These are phyloP conservation scores for Pichia sp. DNA, from an alignment of 1,139 yeast genomes.

Conservation along the genomic window DNA sequence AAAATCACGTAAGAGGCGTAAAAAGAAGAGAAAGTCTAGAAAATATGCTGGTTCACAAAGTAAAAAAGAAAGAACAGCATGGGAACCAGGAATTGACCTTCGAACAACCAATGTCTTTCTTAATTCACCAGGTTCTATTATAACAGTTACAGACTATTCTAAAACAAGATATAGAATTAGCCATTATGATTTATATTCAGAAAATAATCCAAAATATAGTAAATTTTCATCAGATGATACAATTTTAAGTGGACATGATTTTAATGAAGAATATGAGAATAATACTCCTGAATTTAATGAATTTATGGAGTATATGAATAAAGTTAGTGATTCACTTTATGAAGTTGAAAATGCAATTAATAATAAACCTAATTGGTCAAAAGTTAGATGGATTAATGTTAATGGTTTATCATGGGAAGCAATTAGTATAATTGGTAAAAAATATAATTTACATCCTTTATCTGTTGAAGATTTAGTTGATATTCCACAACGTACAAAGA, in stretches of 20 bases:
- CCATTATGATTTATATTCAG: constrained; percentile 32
- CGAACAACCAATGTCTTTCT: constrained; percentile 42
- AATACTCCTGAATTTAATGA: constrained; percentile 11
- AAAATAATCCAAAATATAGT: constrained; percentile 17
- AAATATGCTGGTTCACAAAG: constrained; percentile 31
- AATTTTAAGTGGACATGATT: constrained; percentile 12
- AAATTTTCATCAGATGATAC: constrained; percentile 12
- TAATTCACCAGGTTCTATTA: constrained; percentile 32
- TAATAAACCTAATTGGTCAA: constrained; percentile 38
- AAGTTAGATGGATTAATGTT: constrained; percentile 49
- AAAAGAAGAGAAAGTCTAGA: constrained; percentile 21
- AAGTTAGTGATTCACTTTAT: constrained; percentile 22
- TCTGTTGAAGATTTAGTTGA: constrained; percentile 55
- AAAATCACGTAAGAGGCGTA: constrained; percentile 4
- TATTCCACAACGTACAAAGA: constrained; percentile 50
- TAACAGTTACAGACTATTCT: constrained; percentile 39
- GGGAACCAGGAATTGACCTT: constrained; percentile 54
- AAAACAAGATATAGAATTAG: constrained; percentile 36
- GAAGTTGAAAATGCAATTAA: constrained; percentile 24
- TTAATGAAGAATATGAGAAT: constrained; percentile 4
- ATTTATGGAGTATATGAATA: constrained; percentile 17
- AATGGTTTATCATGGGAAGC: constrained; percentile 54
- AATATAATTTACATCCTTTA: constrained; percentile 39
- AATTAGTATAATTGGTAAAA: constrained; percentile 41
- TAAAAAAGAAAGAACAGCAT: constrained; percentile 36